A percentile compares a stretch with the other conserved stretches of the same genome.
These are phyloP conservation scores for Entomophthora muscae DNA, from an alignment of 371 early-diverging fungal species.

Conservation along the genomic window DNA sequence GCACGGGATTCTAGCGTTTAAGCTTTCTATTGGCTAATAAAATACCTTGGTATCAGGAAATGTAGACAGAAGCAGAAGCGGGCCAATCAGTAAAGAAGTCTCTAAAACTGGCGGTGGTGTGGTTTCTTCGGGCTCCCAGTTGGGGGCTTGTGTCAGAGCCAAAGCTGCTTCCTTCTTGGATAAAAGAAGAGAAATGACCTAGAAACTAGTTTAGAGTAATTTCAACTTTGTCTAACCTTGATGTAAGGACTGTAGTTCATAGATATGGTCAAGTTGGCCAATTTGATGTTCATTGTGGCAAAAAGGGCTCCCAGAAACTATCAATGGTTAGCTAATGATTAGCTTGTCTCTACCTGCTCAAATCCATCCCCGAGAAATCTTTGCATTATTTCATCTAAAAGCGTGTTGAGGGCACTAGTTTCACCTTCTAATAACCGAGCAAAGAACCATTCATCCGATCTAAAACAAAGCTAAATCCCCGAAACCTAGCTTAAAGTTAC, in stretches of 20 bases:
- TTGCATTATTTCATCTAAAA: slow-evolving; percentile 22
- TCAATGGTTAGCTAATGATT: neutral
- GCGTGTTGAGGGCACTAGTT: slow-evolving; percentile 23
- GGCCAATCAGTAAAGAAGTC: slow-evolving; percentile 47
- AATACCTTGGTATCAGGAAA: slow-evolving; percentile 32
- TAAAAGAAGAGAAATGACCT: slow-evolving; percentile 11
- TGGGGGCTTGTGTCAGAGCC: slow-evolving; percentile 28
- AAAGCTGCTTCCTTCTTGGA: slow-evolving; percentile 12
- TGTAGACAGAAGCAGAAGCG: slow-evolving; percentile 40
- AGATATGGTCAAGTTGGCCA: neutral
- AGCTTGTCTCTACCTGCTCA: slow-evolving; percentile 22
- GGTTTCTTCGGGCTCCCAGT: slow-evolving; percentile 37
- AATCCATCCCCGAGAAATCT: slow-evolving; percentile 43
- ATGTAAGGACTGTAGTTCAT: neutral
- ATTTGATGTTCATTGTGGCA: neutral
- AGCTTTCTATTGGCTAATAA: neutral
- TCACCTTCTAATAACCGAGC: slow-evolving; percentile 15
- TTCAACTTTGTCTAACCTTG: slow-evolving; percentile 7
- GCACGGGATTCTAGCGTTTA: neutral
- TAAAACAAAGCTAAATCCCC: slow-evolving; percentile 18
- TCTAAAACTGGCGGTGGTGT: slow-evolving; percentile 35
- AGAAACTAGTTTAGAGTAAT: slow-evolving; percentile 16
- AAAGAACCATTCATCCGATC: neutral
- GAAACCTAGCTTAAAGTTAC: slow-evolving; percentile 18
- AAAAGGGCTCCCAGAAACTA: neutral